Percentiles rank a stretch among this genome's conserved stretches.
Evolutionary conservation across 2,329 filamentous ascomycete species (phyloP).

Genomic region (Aspergillus unguis): DNA sequence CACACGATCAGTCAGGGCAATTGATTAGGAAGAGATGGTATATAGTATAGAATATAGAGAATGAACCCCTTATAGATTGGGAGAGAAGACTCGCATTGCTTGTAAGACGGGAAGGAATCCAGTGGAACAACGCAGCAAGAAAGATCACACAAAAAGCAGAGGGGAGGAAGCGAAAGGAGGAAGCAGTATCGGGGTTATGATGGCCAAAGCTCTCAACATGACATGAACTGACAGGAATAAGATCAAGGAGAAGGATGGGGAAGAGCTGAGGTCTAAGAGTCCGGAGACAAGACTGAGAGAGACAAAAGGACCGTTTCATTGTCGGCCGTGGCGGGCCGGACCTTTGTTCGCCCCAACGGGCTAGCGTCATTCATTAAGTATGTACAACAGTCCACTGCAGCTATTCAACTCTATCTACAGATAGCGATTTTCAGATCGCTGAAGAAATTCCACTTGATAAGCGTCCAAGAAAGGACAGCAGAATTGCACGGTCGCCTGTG

Average conservation of each 20-base stretch:
- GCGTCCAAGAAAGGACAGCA: background rate
- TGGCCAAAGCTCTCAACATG: slow-evolving; percentile 12
- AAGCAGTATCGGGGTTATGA: slow-evolving; percentile 7
- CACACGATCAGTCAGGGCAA: background rate
- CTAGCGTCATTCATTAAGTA: background rate
- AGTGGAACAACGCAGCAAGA: slow-evolving; percentile 17
- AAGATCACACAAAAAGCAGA: slow-evolving; percentile 19
- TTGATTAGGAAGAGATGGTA: slow-evolving; percentile 4
- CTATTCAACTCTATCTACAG: background rate
- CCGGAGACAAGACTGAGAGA: background rate
- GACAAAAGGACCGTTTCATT: background rate
- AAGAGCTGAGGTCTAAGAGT: background rate
- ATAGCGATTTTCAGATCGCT: background rate
- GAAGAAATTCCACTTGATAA: background rate
- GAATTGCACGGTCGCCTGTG: background rate
- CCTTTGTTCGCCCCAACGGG: background rate
- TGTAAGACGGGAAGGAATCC: slow-evolving; percentile 3
- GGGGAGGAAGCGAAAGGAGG: slow-evolving; percentile 1
- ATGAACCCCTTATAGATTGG: slow-evolving; percentile 6
- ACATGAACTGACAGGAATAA: slow-evolving; percentile 3
- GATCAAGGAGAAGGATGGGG: background rate
- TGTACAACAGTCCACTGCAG: too few species aligned
- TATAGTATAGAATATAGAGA: slow-evolving; percentile 2
- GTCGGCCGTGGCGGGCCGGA: slow-evolving; percentile 1
- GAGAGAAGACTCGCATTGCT: slow-evolving; percentile 14